phyloP scores from a whole-genome alignment of 495 filamentous ascomycete species.

The Neurospora sp. region DNA sequence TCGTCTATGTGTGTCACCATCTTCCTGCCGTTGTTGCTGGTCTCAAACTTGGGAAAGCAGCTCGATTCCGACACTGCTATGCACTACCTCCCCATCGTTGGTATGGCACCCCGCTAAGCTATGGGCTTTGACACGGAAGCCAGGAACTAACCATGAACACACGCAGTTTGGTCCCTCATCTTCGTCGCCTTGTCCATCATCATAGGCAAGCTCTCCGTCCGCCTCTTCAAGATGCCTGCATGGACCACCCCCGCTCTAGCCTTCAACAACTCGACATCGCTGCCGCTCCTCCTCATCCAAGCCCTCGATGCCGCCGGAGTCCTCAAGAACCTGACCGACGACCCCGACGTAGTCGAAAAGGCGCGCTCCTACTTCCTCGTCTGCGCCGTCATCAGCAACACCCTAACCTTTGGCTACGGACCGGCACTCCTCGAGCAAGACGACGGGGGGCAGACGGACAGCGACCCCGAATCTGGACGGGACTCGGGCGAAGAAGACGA shows the following conservation, averaged over 20 bases:
- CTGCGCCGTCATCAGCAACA: slow-evolving; percentile 32
- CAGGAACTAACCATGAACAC: no score
- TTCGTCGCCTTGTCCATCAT: slow-evolving; percentile 35
- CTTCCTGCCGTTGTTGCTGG: slow-evolving; percentile 60
- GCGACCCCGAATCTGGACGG: slow-evolving; percentile 10
- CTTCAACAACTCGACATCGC: slow-evolving; percentile 70
- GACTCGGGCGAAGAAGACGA: slow-evolving; percentile 16
- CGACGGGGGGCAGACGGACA: slow-evolving; percentile 14
- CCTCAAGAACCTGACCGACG: slow-evolving; percentile 40
- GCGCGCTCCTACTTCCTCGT: slow-evolving; percentile 66
- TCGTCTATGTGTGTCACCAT: slow-evolving; percentile 57
- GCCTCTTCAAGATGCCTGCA: slow-evolving; percentile 40
- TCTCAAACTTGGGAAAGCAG: slow-evolving; percentile 57
- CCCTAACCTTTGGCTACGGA: slow-evolving; percentile 50
- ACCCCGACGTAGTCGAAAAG: slow-evolving; percentile 46
- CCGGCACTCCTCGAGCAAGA: slow-evolving; percentile 45
- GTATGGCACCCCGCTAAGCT: background rate
- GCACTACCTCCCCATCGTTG: slow-evolving; percentile 43
- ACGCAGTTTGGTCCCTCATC: slow-evolving; percentile 24
- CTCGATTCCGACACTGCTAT: slow-evolving; percentile 44
- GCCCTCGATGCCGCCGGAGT: slow-evolving; percentile 57
- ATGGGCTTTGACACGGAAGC: no score
- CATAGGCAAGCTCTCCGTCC: slow-evolving; percentile 28
- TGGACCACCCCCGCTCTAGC: slow-evolving; percentile 59
- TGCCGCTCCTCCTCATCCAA: slow-evolving; percentile 59